Percentiles rank a stretch among this genome's conserved stretches.
phyloP scores from a whole-genome alignment of 805 yeast genomes.

The Spathaspora hagerdaliae region DNA sequence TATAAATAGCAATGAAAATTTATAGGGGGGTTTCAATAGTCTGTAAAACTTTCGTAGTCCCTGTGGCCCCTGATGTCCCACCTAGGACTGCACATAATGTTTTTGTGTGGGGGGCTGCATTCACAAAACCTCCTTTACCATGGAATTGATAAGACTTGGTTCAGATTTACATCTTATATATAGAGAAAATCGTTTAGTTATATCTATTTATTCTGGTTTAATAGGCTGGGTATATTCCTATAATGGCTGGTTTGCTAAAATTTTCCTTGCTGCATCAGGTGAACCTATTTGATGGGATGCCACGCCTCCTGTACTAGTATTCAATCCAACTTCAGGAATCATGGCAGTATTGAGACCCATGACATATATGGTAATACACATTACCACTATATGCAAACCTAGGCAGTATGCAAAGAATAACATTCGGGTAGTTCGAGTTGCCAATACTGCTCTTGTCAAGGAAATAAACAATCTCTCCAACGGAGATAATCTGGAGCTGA shows the following conservation, averaged over 20 bases:
- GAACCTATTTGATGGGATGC: conserved; percentile 16
- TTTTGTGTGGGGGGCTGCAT: too few species aligned
- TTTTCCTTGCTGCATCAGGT: conserved; percentile 4
- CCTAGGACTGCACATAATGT: too few species aligned
- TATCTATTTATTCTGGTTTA: too few species aligned
- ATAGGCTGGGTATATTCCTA: neutral
- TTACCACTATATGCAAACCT: conserved; percentile 69
- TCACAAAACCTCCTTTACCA: too few species aligned
- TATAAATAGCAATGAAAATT: too few species aligned
- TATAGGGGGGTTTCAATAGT: too few species aligned
- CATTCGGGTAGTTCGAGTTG: conserved; percentile 69
- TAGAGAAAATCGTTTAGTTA: too few species aligned
- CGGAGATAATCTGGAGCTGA: conserved; percentile 67
- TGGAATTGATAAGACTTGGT: too few species aligned
- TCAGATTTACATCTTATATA: too few species aligned
- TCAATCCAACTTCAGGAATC: conserved; percentile 45
- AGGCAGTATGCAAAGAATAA: conserved; percentile 69
- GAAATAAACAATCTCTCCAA: conserved; percentile 74
- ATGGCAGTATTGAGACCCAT: conserved; percentile 42
- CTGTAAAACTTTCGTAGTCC: too few species aligned
- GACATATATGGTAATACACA: conserved; percentile 54
- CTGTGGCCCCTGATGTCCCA: too few species aligned
- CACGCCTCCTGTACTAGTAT: conserved; percentile 38
- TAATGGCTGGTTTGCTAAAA: neutral
- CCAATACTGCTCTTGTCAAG: conserved; percentile 69